Evolutionary conservation across 2,329 filamentous ascomycete species (phyloP), one percentile per base, ranked within the genome.

Genomic region (Stagonosporopsis tanaceti): DNA sequence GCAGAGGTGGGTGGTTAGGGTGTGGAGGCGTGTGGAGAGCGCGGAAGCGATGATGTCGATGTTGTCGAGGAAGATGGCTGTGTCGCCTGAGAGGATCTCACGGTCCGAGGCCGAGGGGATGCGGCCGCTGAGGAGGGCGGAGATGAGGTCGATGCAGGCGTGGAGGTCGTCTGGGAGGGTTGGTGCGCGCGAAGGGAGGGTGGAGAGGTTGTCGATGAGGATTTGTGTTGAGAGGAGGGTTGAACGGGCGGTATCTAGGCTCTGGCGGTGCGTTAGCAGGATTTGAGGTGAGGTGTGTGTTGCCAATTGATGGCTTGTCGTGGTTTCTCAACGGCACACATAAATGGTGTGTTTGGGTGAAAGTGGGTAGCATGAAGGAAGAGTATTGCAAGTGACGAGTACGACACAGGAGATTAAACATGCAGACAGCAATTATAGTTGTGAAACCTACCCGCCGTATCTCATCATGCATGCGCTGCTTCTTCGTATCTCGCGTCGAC

Each of bases 91-190:
- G 3, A 82, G 68, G 6, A 81, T 67, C 0, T 75, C 71, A 11
- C 69, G 68, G 50, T 82, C 80, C 0, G 53, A 39, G 12, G 71
- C 58, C 4, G 61, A 47, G 0, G 72, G 56, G 7, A 82, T 62
- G 12, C 74, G 70, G 40, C 72, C 73, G 17, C 70, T 73, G 9
- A 81, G 69, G 38, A 74, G 71, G 0, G 80, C 78, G 11, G 73
- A 72, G 5, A 78, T 66, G 8, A 80, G 70, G n/a, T 78, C 77
- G 28, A 79, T 77, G 5, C 77, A 66, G 46, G 79, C 68, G 62
- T 78, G 76, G 1, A 82, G 67, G 64, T 81, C 79, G 9, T 70
- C 70, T 15, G 77, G 75, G n/a, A 81, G 66, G 6, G 73, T 68
- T 39, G 69, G 61, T n/a, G 67, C 67, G 32, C 68, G 67, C 14